Base-by-base conservation (phyloP, 768 basidiomycete species). In the Tylopilus plumbeoviolaceoides region DNA sequence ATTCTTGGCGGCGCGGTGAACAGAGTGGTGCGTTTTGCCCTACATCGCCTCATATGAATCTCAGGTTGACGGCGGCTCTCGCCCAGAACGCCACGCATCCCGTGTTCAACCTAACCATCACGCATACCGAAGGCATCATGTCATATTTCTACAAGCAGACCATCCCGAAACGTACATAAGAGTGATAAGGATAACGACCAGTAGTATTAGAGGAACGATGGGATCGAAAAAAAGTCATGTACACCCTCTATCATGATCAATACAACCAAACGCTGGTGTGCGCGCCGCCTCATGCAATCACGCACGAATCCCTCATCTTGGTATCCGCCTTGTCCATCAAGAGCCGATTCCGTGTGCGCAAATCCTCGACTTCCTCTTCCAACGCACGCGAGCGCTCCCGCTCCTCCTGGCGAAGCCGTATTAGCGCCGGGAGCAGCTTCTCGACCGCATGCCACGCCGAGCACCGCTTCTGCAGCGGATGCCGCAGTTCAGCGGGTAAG, bases 21-120 rank as follows among this genome's bases (percentile, higher is more conserved):
- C 66, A 73, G 85, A 11, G 73, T 90, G 47, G 84, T 88, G 60
- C 55, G 85, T 47, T 1, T 17, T 6, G 18, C 3, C 18, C 27
- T 5, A 23, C 30, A 30, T 8, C 10, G 30, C 18, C 7, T 36
- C 17, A 17, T 36, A 36, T 12, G 36, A 1, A 36, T 17, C 8
- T 39, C 38, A 8, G 9, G 18, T 9, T 20, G 38, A 39, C 38
- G 3, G 18, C 15, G 38, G 8, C 38, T 39, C 36, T 3, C 11
- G 17, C 11, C 6, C 54, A 91, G 89, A 93, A 93, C 60, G 87
- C 89, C 7, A 88, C 87, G 0, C 87, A 89, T 55, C 90, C 90
- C 0, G 55, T 91, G 14, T 86, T 90, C 69, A 89, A 90, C 57
- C 68, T 92, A 44, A 85, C 88, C 0, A 72, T 82, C 4, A 82